Base-by-base conservation (phyloP, 768 basidiomycete species). In the Glaciozyma antarctica region DNA sequence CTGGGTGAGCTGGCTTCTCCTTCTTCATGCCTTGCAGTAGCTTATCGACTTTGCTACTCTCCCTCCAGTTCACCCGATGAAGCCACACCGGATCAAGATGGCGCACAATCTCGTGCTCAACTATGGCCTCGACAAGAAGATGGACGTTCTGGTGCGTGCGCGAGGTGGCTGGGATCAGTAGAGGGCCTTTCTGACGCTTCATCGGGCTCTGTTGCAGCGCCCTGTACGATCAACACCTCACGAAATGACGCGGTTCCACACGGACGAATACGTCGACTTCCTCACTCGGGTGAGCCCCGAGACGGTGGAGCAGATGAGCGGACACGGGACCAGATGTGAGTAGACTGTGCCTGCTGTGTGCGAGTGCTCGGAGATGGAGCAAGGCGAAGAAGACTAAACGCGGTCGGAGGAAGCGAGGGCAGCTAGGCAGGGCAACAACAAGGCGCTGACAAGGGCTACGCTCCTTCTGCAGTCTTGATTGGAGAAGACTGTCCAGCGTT, bases 261-360 rank as follows among this genome's bases (percentile, higher is more conserved):
- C 94, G 6, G 94, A 99, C 77, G 95, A 98, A 81, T 99, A 98
- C 76, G 89, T 98, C 64, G 95, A 98, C 72, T 98, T 99, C 78
- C 81, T 98, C 58, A 87, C 85, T 75, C 84, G 88, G 72, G 94
- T 98, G 32, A 89, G 87, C 0, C 93, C 93, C 0, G 95, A 99
- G 77, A 94, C 88, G 6, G 85, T 83, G 2, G 88, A 89, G 71
- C 86, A 89, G 62, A 77, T 95, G 73, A 91, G 89, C 1, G 88
- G 84, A 70, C 83, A 86, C 62, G 90, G 90, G 10, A 85, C 85
- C 48, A 80, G 91, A 77, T 98, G 93, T 93, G 71, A 70, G 87
- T 51, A n/a, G 45, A 5, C n/a, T 13, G 26, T n/a, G 52, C 17
- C 53, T 60, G 53, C 28, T 24, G n/a, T 9, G 34, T 34, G 30